phyloP scores from a whole-genome alignment of 2,329 filamentous ascomycete genomes.

The Aspergillus pseudoglaucus region DNA sequence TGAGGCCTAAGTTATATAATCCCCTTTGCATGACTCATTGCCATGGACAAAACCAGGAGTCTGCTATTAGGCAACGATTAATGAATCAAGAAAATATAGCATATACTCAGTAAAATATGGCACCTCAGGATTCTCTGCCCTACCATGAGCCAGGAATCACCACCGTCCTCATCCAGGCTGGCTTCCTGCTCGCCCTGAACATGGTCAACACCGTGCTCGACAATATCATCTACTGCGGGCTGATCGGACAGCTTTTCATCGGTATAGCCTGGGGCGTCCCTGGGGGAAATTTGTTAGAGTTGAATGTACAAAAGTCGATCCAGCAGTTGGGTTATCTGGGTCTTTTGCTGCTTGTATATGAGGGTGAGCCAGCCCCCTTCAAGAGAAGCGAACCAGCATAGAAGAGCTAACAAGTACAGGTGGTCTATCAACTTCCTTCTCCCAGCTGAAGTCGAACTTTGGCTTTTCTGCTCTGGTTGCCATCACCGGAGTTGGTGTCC shows the following conservation, averaged over 20 bases:
- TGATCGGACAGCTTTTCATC: conserved; percentile 65
- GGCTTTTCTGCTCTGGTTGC: conserved; percentile 55
- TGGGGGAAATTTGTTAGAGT: conserved; percentile 54
- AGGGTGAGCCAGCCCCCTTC: conserved; percentile 42
- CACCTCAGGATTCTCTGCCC: conserved; percentile 27
- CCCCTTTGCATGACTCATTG: too few species aligned
- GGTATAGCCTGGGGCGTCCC: conserved; percentile 66
- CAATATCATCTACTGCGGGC: conserved; percentile 58
- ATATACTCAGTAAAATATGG: background rate
- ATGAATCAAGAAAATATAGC: too few species aligned
- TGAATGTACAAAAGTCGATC: conserved; percentile 48
- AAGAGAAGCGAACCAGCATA: background rate
- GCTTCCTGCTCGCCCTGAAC: conserved; percentile 60
- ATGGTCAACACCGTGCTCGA: conserved; percentile 53
- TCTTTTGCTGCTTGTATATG: conserved; percentile 64
- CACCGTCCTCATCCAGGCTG: conserved; percentile 54
- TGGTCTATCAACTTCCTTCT: background rate
- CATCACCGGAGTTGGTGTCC: conserved; percentile 54
- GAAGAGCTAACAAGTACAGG: background rate
- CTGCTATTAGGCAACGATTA: too few species aligned
- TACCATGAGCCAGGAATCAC: conserved; percentile 60
- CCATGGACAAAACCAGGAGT: too few species aligned
- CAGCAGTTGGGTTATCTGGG: conserved; percentile 67
- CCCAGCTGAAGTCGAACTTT: conserved; percentile 38
- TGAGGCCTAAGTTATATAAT: background rate